Percentiles rank a stretch among this genome's conserved stretches.
phyloP scores from a whole-genome alignment of 495 filamentous ascomycete genomes.

The Letharia columbiana region DNA sequence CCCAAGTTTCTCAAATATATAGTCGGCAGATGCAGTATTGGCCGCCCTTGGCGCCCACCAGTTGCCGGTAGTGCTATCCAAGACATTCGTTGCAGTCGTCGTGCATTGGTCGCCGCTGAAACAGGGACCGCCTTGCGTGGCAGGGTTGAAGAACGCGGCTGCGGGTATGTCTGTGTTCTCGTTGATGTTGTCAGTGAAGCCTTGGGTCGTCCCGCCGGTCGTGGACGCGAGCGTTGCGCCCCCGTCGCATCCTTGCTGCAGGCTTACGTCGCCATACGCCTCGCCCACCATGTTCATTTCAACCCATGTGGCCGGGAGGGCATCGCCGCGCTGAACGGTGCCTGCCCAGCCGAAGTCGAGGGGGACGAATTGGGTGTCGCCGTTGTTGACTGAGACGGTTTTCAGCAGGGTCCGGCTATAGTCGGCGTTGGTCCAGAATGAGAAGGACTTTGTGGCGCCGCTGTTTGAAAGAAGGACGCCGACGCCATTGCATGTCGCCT shows the following conservation, averaged over 20 bases:
- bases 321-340: not conserved
- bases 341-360: not conserved
- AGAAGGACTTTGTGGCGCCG: not conserved
- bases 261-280: not conserved
- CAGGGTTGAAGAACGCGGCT: not conserved
- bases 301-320: constrained; percentile 1
- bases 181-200: not conserved
- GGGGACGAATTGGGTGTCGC: constrained; percentile 1
- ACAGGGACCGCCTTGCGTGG: not conserved
- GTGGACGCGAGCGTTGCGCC: not conserved
- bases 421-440: not conserved
- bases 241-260: constrained; percentile 6
- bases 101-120: not conserved
- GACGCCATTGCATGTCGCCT: not conserved
- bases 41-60: not conserved
- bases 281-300: not conserved
- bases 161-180: not conserved
- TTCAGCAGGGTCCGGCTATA: not conserved
- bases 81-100: not conserved
- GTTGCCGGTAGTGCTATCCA: constrained; percentile 2
- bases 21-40: not conserved
- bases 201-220: not conserved
- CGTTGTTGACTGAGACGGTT: not conserved
- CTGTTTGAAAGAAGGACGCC: not conserved
- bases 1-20: not conserved